Base-by-base conservation (phyloP, 352 stramenopile species). In the Phytophthora hybrid region DNA sequence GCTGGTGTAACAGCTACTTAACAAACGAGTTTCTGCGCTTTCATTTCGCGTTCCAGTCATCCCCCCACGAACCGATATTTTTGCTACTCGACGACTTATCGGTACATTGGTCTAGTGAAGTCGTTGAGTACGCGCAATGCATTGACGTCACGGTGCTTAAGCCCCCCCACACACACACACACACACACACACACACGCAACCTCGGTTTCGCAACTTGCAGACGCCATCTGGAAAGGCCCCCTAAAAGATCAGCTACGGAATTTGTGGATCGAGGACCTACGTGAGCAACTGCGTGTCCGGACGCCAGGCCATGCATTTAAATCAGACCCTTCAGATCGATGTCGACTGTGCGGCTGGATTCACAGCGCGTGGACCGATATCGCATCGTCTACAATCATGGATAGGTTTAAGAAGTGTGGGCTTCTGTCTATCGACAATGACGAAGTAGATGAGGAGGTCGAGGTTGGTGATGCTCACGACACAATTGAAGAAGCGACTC, bases 31-130 rank as follows among this genome's bases (percentile, higher is more conserved):
- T 18, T 18, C 26, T 59, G 4, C 11, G 26, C 3, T 59, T 44
- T 39, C 52, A 59, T 21, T 59, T 59, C 4, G 52, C 10, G 4
- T 37, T 13, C 5, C 52, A 14, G 2, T 13, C 23, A 59, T 16
- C 21, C 26, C 11, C n/a, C 9, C 5, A 1, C 31, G 8, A 62
- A 19, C 56, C 56, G 11, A 51, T 62, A 13, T n/a, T 51, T 18
- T 18, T 51, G 32, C n/a, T 62, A 29, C n/a, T 62, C 19, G 34
- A 62, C 19, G 34, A 62, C 10, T 62, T 52, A n/a, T 37, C 10
- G n/a, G 56, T 34, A 19, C 56, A 62, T 19, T 62, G 56, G 56
- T 37, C 32, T 10, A 34, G 8, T 18, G 56, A 51, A 11, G 56
- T 62, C 34, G 19, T 62, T 21, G 32, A 47, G 18, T 62, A 62